phyloP scores from a whole-genome alignment of 2,329 filamentous ascomycete species.

The Aspergillus sp. region DNA sequence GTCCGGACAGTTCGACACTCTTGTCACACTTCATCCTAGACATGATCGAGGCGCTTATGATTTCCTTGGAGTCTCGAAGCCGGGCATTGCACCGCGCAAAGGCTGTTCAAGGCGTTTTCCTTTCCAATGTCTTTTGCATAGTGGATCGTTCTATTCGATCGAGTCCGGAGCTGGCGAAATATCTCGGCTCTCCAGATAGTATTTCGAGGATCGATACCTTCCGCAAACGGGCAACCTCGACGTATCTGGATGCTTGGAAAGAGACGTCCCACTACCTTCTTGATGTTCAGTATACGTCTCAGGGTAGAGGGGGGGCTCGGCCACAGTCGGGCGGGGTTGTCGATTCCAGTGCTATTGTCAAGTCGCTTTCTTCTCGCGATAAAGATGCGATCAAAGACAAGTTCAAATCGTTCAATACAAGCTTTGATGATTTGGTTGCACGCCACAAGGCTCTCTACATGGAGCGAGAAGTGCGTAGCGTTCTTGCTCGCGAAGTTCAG shows the following conservation, averaged over 20 bases:
- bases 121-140: constrained; percentile 83
- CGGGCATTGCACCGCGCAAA: constrained; percentile 73
- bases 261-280: constrained; percentile 82
- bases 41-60: constrained; percentile 78
- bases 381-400: constrained; percentile 96
- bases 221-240: constrained; percentile 79
- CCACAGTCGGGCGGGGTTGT: constrained; percentile 66
- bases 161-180: constrained; percentile 68
- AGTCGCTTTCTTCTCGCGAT: constrained; percentile 81
- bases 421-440: constrained; percentile 83
- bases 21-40: constrained; percentile 89
- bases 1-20: constrained; percentile 82
- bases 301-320: constrained; percentile 55
- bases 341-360: constrained; percentile 81
- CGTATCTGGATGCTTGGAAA: constrained; percentile 85
- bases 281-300: constrained; percentile 89
- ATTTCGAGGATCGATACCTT: constrained; percentile 72
- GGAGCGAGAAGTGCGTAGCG: constrained; percentile 83
- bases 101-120: constrained; percentile 78
- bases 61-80: constrained; percentile 72
- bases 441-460: constrained; percentile 82
- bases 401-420: constrained; percentile 85
- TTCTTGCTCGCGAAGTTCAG: constrained; percentile 81
- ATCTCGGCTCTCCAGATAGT: constrained; percentile 64
- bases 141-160: constrained; percentile 80